Percentiles rank a stretch among this genome's conserved stretches.
phyloP scores from a whole-genome alignment of 2,329 filamentous ascomycete genomes.

The Penicillium concentricum region DNA sequence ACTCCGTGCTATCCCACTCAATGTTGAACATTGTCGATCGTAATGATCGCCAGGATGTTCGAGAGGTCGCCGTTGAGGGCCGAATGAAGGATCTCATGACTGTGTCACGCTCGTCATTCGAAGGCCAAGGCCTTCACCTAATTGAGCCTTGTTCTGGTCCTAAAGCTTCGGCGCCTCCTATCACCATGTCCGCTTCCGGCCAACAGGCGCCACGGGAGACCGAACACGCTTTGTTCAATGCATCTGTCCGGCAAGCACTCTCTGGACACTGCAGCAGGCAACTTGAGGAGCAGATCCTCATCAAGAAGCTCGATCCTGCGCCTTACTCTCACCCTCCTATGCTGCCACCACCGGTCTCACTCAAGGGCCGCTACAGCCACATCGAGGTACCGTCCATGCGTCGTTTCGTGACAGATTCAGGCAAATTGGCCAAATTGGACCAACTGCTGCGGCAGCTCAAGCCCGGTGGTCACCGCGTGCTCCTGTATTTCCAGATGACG shows the following conservation, averaged over 20 bases:
- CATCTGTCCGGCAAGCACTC: conserved; percentile 69
- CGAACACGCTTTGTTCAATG: conserved; percentile 75
- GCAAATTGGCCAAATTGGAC: conserved; percentile 91
- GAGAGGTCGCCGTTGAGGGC: conserved; percentile 70
- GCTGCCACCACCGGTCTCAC: conserved; percentile 74
- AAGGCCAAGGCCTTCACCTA: conserved; percentile 68
- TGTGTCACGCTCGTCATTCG: conserved; percentile 65
- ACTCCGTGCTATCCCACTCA: conserved; percentile 70
- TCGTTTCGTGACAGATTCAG: conserved; percentile 95
- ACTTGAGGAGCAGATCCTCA: conserved; percentile 73
- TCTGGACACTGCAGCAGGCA: conserved; percentile 61
- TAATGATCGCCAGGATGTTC: conserved; percentile 64
- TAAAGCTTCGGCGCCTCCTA: conserved; percentile 78
- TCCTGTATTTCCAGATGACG: conserved; percentile 99
- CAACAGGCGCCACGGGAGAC: conserved; percentile 62
- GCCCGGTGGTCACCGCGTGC: conserved; percentile 84
- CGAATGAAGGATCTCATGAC: conserved; percentile 75
- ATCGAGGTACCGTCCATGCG: conserved; percentile 95
- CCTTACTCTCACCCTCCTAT: conserved; percentile 62
- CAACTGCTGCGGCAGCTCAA: conserved; percentile 85
- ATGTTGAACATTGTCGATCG: conserved; percentile 78
- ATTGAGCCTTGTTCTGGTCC: conserved; percentile 80
- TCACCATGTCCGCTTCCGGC: conserved; percentile 74
- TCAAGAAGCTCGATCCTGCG: conserved; percentile 63
- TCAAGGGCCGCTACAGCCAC: conserved; percentile 82